Conservation (phyloP, 352 stramenopile genomes). For the Pythium guiyangense region DNA sequence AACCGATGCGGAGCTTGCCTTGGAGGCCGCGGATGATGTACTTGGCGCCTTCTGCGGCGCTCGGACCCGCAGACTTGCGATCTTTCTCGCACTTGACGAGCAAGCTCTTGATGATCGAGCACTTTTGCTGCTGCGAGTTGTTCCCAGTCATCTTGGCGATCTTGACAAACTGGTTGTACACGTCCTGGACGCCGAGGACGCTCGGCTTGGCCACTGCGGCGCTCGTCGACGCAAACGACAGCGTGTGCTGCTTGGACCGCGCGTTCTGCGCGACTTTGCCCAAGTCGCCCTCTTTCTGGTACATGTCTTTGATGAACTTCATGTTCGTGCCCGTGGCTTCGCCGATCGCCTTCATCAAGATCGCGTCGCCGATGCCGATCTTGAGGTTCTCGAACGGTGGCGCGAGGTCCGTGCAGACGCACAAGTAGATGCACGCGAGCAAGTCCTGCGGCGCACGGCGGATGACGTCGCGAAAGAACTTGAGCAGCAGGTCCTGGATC, state of each 20-base stretch:
- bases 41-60: slow-evolving; percentile 89
- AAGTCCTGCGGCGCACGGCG: slow-evolving; percentile 75
- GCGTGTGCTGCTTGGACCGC: slow-evolving; percentile 92
- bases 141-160: slow-evolving; percentile 95
- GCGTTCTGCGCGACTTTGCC: slow-evolving; percentile 94
- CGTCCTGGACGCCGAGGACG: slow-evolving; percentile 83
- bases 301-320: slow-evolving; percentile 95
- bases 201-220: slow-evolving; percentile 72
- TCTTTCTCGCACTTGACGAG: slow-evolving; percentile 91
- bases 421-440: slow-evolving; percentile 89
- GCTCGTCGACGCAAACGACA: slow-evolving; percentile 61
- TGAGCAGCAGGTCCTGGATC: slow-evolving; percentile 84
- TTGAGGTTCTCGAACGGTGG: slow-evolving; percentile 97
- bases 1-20: slow-evolving; percentile 97
- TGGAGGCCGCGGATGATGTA: slow-evolving; percentile 98
- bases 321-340: slow-evolving; percentile 90
- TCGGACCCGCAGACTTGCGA: slow-evolving; percentile 44
- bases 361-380: slow-evolving; percentile 97
- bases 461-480: slow-evolving; percentile 84
- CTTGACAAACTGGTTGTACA: slow-evolving; percentile 89
- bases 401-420: slow-evolving; percentile 89
- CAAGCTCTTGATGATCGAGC: slow-evolving; percentile 96
- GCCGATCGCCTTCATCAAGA: slow-evolving; percentile 97
- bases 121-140: slow-evolving; percentile 96
- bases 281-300: slow-evolving; percentile 96